phyloP scores from a whole-genome alignment of 768 basidiomycete genomes.

The Thelephora ganbajun region DNA sequence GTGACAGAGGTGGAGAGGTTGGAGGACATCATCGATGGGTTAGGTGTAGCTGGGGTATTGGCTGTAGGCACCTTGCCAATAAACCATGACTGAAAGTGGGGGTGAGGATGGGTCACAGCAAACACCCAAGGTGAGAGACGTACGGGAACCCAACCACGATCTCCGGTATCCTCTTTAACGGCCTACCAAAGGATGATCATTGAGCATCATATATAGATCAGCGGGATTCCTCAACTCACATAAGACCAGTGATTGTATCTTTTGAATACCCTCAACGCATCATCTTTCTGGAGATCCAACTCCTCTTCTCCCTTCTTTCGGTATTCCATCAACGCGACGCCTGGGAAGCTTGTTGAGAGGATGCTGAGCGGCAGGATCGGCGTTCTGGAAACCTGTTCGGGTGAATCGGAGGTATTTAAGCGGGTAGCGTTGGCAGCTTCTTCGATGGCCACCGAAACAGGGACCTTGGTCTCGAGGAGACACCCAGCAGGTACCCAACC shows the following conservation, averaged over 20 bases:
- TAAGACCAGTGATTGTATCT: constrained; percentile 98
- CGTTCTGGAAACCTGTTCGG: constrained; percentile 31
- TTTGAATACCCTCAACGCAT: constrained; percentile 86
- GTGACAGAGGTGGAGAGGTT: constrained; percentile 9
- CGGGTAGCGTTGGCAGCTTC: constrained; percentile 50
- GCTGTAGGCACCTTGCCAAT: constrained; percentile 67
- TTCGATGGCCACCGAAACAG: constrained; percentile 77
- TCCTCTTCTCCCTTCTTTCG: constrained; percentile 90
- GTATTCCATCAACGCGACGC: constrained; percentile 93
- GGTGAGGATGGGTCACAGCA: constrained; percentile 4
- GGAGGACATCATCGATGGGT: constrained; percentile 25
- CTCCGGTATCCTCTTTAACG: constrained; percentile 86
- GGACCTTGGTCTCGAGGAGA: constrained; percentile 82
- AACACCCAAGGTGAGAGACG: constrained; percentile 16
- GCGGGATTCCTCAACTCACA: constrained; percentile 26
- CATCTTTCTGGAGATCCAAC: constrained; percentile 78
- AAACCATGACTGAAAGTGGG: constrained; percentile 64
- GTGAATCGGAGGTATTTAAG: constrained; percentile 29
- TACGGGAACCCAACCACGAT: constrained; percentile 93
- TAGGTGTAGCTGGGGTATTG: constrained; percentile 29
- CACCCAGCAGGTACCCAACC: constrained; percentile 99
- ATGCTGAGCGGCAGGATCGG: constrained; percentile 86
- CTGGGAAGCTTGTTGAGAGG: constrained; percentile 95
- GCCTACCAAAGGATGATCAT: constrained; percentile 33
- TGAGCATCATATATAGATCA: constrained; percentile 5